phyloP scores from a whole-genome alignment of 2,329 filamentous ascomycete genomes.

The Exophiala mesophila region DNA sequence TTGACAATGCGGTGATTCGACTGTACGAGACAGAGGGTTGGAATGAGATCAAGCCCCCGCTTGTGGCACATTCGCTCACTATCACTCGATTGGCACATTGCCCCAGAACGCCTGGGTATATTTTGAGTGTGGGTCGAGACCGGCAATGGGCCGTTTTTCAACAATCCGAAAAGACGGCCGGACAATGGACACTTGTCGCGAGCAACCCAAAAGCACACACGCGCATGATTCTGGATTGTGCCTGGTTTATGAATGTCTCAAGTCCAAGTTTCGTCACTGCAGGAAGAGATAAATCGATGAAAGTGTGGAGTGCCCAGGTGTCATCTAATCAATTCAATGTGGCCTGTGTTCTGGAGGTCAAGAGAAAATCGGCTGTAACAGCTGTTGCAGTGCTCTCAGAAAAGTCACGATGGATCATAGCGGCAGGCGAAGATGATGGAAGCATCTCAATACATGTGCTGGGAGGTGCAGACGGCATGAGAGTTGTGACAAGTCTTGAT shows the following conservation, averaged over 20 bases:
- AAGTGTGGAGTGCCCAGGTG: slow-evolving; percentile 55
- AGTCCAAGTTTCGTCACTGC: slow-evolving; percentile 71
- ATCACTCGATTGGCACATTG: slow-evolving; percentile 80
- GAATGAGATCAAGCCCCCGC: slow-evolving; percentile 78
- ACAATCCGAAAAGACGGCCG: slow-evolving; percentile 34
- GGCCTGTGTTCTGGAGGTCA: slow-evolving; percentile 49
- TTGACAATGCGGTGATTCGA: slow-evolving; percentile 91
- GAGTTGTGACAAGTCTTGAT: slow-evolving; percentile 26
- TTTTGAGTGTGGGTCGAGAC: slow-evolving; percentile 87
- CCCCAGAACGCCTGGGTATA: slow-evolving; percentile 57
- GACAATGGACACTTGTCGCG: slow-evolving; percentile 54
- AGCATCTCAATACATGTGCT: slow-evolving; percentile 41
- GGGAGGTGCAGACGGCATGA: slow-evolving; percentile 29
- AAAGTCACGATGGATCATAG: slow-evolving; percentile 35
- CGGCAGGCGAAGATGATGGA: slow-evolving; percentile 46
- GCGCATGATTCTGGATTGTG: slow-evolving; percentile 84
- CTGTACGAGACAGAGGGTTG: slow-evolving; percentile 82
- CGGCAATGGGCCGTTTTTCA: slow-evolving; percentile 84
- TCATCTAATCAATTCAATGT: slow-evolving; percentile 39
- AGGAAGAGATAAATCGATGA: slow-evolving; percentile 80
- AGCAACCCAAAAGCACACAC: slow-evolving; percentile 79
- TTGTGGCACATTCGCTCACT: slow-evolving; percentile 82
- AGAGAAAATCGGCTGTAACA: slow-evolving; percentile 59
- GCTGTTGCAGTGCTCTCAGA: slow-evolving; percentile 61
- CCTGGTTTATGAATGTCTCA: slow-evolving; percentile 62